phyloP scores from a whole-genome alignment of 2,329 filamentous ascomycete species.

The Zymoseptoria brevis region DNA sequence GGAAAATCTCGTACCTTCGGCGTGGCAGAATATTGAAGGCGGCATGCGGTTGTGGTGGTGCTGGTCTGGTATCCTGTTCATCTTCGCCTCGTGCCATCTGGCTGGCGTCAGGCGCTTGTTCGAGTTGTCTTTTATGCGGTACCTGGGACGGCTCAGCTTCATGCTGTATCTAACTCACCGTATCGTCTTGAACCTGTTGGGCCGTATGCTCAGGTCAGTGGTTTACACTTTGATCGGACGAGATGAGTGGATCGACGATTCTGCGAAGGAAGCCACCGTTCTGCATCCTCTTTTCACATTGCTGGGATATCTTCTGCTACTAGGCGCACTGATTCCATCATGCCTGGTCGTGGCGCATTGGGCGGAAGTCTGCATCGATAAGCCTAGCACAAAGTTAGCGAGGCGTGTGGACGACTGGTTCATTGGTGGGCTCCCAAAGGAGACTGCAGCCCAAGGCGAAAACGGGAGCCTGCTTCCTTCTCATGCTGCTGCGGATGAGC shows the following conservation, averaged over 20 bases:
- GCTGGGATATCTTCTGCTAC: slow-evolving; percentile 3
- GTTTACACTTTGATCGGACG: slow-evolving; percentile 5
- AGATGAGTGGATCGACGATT: slow-evolving; percentile 4
- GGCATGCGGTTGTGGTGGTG: slow-evolving; percentile 13
- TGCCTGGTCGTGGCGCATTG: slow-evolving; percentile 10
- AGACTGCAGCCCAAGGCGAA: neutral
- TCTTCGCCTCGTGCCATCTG: slow-evolving; percentile 11
- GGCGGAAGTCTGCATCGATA: slow-evolving; percentile 10
- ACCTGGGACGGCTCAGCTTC: slow-evolving; percentile 15
- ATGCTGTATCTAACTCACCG: slow-evolving; percentile 20
- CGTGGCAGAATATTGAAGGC: slow-evolving; percentile 8
- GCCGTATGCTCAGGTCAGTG: neutral
- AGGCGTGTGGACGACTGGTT: slow-evolving; percentile 10
- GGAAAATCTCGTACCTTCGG: neutral
- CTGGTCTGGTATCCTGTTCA: slow-evolving; percentile 16
- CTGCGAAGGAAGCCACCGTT: neutral
- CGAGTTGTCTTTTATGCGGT: slow-evolving; percentile 7
- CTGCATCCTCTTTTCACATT: slow-evolving; percentile 5
- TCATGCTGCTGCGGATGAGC: neutral
- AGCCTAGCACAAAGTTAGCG: slow-evolving; percentile 9
- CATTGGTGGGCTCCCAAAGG: neutral
- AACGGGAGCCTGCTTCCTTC: neutral
- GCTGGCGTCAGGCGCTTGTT: slow-evolving; percentile 7
- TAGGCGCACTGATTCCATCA: slow-evolving; percentile 3
- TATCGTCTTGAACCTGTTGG: slow-evolving; percentile 8